Evolutionary conservation across 192 early-diverging fungal species (phyloP).

Genomic region (Geranomyces michiganensis): DNA sequence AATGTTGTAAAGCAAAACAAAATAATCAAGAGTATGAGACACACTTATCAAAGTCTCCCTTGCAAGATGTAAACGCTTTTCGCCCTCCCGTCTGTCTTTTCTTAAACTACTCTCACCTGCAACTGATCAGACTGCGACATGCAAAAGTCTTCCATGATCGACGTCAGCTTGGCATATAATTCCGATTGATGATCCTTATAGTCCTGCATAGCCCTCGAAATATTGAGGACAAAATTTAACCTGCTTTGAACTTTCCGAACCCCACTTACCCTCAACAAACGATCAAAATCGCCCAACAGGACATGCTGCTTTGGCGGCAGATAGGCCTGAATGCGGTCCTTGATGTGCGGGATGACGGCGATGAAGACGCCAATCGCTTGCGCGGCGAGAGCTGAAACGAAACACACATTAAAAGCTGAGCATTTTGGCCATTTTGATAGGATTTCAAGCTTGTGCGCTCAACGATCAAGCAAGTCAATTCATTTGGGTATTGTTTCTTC

Average conservation of each 20-base stretch:
- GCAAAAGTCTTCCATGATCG: constrained; percentile 93
- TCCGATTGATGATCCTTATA: constrained; percentile 90
- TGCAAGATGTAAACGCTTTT: too few relatives aligned
- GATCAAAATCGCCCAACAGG: constrained; percentile 89
- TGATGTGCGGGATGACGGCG: constrained; percentile 82
- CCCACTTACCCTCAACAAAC: constrained; percentile 57
- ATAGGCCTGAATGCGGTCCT: constrained; percentile 69
- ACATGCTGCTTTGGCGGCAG: constrained; percentile 79
- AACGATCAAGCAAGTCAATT: too few relatives aligned
- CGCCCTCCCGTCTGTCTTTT: too few relatives aligned
- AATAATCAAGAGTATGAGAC: too few relatives aligned
- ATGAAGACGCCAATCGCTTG: constrained; percentile 90
- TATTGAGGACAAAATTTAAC: not conserved
- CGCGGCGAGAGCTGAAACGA: constrained; percentile 63
- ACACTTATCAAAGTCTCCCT: too few relatives aligned
- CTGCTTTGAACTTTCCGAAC: too few relatives aligned
- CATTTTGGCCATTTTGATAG: too few relatives aligned
- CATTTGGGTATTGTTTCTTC: too few relatives aligned
- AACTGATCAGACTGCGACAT: constrained; percentile 77
- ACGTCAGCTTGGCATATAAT: constrained; percentile 86
- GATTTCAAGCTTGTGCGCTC: not conserved
- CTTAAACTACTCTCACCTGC: constrained; percentile 52
- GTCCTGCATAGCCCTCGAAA: constrained; percentile 55
- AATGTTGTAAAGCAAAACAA: too few relatives aligned
- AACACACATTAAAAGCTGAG: too few relatives aligned